These are phyloP conservation scores for Trametes pubescens DNA, from an alignment of 1,284 basidiomycete genomes.

Conservation along the genomic window DNA sequence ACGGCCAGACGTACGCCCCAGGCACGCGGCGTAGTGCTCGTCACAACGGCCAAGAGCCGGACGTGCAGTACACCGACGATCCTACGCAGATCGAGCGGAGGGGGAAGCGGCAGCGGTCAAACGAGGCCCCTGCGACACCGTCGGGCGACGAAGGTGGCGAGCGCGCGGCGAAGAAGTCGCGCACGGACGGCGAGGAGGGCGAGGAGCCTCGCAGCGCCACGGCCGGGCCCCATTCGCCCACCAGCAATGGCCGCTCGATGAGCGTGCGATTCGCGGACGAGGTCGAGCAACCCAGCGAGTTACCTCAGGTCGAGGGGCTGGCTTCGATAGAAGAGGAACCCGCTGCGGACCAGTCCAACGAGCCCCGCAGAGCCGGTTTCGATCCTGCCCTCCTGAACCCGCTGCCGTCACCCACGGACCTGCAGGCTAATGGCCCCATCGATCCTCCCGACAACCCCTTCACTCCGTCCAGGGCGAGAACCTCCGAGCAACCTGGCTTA, in stretches of 20 bases:
- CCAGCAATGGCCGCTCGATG: constrained; percentile 23
- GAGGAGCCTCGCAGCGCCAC: constrained; percentile 51
- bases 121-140: constrained; percentile 61
- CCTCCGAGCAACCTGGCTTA: neutral
- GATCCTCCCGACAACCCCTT: constrained; percentile 33
- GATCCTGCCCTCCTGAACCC: constrained; percentile 67
- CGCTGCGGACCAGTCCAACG: constrained; percentile 2
- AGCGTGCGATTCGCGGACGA: constrained; percentile 37
- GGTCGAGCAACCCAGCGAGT: constrained; percentile 16
- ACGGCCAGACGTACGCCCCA: constrained; percentile 46
- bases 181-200: constrained; percentile 52
- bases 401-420: constrained; percentile 35
- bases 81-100: constrained; percentile 74
- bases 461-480: constrained; percentile 8
- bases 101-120: constrained; percentile 74
- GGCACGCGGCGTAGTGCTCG: constrained; percentile 72
- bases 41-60: constrained; percentile 74
- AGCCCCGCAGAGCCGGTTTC: constrained; percentile 53
- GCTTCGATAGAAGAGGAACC: constrained; percentile 10
- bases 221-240: constrained; percentile 39
- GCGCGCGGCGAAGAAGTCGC: constrained; percentile 64
- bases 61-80: constrained; percentile 70
- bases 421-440: constrained; percentile 10
- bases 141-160: constrained; percentile 61
- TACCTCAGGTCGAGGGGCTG: constrained; percentile 45